Percentiles rank a stretch among this genome's conserved stretches.
Evolutionary conservation across 805 yeast genomes (phyloP).

Genomic region (Priceomyces fermenticarens): DNA sequence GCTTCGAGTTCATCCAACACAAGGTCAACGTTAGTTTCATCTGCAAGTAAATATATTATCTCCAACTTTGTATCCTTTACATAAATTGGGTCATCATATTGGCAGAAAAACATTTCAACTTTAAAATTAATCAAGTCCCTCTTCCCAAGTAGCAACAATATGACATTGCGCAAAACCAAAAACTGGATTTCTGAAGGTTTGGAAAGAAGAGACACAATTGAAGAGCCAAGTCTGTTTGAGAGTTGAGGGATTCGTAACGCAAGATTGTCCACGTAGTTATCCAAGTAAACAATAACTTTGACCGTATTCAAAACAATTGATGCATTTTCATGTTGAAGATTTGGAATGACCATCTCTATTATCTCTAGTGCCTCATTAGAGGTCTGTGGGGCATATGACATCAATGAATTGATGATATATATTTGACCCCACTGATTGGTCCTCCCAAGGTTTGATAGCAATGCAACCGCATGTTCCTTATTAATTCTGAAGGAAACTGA

Average conservation of each 20-base stretch:
- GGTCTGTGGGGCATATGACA: slow-evolving; percentile 67
- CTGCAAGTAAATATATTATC: slow-evolving; percentile 76
- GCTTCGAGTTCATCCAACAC: slow-evolving; percentile 77
- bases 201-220: slow-evolving; percentile 64
- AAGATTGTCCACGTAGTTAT: slow-evolving; percentile 64
- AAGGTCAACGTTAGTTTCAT: slow-evolving; percentile 52
- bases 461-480: slow-evolving; percentile 35
- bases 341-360: slow-evolving; percentile 64
- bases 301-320: slow-evolving; percentile 77
- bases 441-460: slow-evolving; percentile 32
- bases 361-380: slow-evolving; percentile 63
- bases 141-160: slow-evolving; percentile 65
- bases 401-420: slow-evolving; percentile 60
- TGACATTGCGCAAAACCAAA: slow-evolving; percentile 75
- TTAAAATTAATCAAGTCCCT: slow-evolving; percentile 60
- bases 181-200: slow-evolving; percentile 85
- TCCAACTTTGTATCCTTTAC: slow-evolving; percentile 89
- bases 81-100: slow-evolving; percentile 81
- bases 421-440: slow-evolving; percentile 73
- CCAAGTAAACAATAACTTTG: slow-evolving; percentile 65
- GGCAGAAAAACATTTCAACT: slow-evolving; percentile 78
- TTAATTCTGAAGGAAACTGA: slow-evolving; percentile 54
- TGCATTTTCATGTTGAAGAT: slow-evolving; percentile 75
- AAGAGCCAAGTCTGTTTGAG: slow-evolving; percentile 59
- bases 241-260: slow-evolving; percentile 54